Base-by-base conservation (phyloP, 192 early-diverging fungal species). In the Jimgerdemannia flammicorona region DNA sequence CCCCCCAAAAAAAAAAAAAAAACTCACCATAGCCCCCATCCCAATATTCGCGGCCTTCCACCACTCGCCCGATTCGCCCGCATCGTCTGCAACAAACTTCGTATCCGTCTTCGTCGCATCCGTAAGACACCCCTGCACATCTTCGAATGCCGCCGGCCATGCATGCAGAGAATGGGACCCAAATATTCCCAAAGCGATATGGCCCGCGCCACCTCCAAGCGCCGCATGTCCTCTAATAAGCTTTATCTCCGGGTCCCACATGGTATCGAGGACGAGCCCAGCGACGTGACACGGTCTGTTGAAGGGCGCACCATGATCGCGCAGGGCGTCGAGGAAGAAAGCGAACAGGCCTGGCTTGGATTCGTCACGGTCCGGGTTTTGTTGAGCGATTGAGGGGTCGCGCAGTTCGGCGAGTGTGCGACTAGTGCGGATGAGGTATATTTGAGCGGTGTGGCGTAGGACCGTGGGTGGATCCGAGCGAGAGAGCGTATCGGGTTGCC, bases 31-130 rank as follows among this genome's bases (percentile, higher is more conserved):
- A 20, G 91, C 91, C 29, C 91, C 91, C 79, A 91, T 90, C 19
- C 91, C 91, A 59, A 90, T 85, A 74, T 91, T 91, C 54, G 85
- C 84, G 3, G 88, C 83, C 49, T 81, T 91, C 86, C 87, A 93
- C 79, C 84, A 84, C 71, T 87, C 79, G 44, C 86, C 87, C 63
- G 84, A 86, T 64, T 91, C 90, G 42, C 83, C 80, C 70, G 73
- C 78, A 76, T 93, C 90, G 78, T 93, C 90, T 17, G 88, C 87
- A 18, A 87, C 74, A 54, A 79, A 79, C 66, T 78, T 76, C n/a
- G 85, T 85, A 77, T 91, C 88, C 3, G 81, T 90, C 14, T 73
- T 73, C 64, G 89, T 91, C 3, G 77, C 81, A 76, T 91, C 83
- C 54, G 87, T 78, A 75, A 91, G 84, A 72, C 84, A 83, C 70